Evolutionary conservation across 345 rosid genomes (phyloP), one percentile per base, ranked within the genome.

Genomic region (rapeseed (Brassica napus)): DNA sequence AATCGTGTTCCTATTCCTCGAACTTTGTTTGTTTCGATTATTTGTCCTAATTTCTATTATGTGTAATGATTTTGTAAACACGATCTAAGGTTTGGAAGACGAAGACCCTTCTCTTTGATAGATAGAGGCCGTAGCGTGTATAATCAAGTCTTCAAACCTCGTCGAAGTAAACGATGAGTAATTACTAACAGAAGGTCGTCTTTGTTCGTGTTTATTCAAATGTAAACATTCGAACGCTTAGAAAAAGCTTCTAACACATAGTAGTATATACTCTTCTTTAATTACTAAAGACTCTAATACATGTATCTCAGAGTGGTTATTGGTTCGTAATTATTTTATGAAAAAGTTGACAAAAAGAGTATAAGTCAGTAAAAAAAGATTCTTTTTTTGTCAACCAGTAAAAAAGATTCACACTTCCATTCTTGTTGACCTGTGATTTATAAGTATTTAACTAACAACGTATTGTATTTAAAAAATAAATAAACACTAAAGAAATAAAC

Each of bases 381-480:
- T 30, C 32, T 30, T 30, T 30, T 30, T 30, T 30, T 30, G 32
- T 30, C 32, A 30, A 30, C 32, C 18, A 62, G 39, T 69, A 65
- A 35, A 35, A 35, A 35, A 35, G 42, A 35, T 35, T 35, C 47
- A n/a, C 76, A 28, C 58, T 72, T 47, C 73, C 82, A 72, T 67
- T 78, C 55, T 28, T 58, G 54, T 68, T 49, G 69, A 79, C 78
- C 32, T 79, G 18, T 44, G 74, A 66, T 55, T 55, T 73, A 47
- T 21, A 66, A 58, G 52, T 61, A 60, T 34, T 61, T 68, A 60
- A 73, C 54, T 16, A 68, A 24, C 12, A 67, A 62, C 66, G 67
- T 78, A 66, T 9, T 10, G 31, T 73, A 12, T 18, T 3, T n/a
- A 52, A n/a, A 11, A 54, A 67, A 0, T 2, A 69, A 42, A 35